Evolutionary conservation across 768 basidiomycete species (phyloP), one percentile per base, ranked within the genome.

Genomic region (Termitomyces sp.): DNA sequence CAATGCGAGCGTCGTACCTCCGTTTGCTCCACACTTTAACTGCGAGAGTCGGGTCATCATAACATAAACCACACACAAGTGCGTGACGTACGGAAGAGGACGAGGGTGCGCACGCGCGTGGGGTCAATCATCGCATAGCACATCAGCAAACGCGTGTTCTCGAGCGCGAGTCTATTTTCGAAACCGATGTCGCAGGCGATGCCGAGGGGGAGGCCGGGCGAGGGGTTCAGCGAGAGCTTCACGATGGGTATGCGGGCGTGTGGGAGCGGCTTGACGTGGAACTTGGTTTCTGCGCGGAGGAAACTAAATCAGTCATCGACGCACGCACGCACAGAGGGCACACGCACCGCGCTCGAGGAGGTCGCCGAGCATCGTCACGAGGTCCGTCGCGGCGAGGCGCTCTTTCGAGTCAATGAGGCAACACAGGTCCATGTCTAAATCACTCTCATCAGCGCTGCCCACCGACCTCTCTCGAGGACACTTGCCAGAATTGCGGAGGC

Each of bases 11-110:
- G n/a, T n/a, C n/a, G 20, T 7, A 90, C 90, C 95, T 83, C 72
- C 94, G 83, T 75, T 98, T 99, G 66, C 92, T 92, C 96, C 96
- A 99, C 22, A 99, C 94, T 80, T 99, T 99, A 68, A 99, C 95
- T 98, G 50, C 46, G 48, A 24, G 54, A 66, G 61, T 50, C 54
- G 26, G 26, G 26, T 26, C 26, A 4, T 26, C 26, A n/a, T n/a
- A n/a, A n/a, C n/a, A n/a, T n/a, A n/a, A n/a, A n/a, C n/a, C n/a
- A n/a, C n/a, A n/a, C n/a, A n/a, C n/a, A 26, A 26, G 26, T 4
- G 26, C 26, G 26, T 4, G 4, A 26, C 95, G 82, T 72, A 98
- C 95, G 84, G 75, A 99, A 98, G 54, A 99, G 80, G 54, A 99
- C 96, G 73, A 99, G 77, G 0, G 94, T 95, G 64, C 94, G 81